Evolutionary conservation across 2,329 filamentous ascomycete genomes (phyloP).

Genomic region (Xylariaceae sp.): DNA sequence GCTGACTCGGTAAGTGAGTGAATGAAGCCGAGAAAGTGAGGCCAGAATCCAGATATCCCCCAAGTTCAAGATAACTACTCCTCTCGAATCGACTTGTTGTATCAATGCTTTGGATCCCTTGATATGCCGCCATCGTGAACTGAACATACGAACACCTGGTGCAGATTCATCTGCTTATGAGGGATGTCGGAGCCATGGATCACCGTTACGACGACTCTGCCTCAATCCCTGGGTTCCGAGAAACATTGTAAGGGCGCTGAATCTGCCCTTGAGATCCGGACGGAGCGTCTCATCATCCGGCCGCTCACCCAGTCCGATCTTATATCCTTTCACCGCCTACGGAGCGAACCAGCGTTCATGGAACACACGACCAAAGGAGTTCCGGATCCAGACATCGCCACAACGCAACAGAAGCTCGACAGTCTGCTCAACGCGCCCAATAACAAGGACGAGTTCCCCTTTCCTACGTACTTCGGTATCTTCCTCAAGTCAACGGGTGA

Average conservation of each 20-base stretch:
- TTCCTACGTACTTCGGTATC: conserved; percentile 9
- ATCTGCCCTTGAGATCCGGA: background rate
- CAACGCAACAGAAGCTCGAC: conserved; percentile 6
- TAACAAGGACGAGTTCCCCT: background rate
- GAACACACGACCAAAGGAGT: conserved; percentile 1
- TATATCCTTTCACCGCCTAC: background rate
- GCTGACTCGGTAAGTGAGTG: background rate
- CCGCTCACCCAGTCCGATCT: conserved; percentile 2
- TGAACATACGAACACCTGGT: background rate
- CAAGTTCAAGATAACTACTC: background rate
- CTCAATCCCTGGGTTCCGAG: background rate
- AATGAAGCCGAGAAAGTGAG: background rate
- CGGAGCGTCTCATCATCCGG: conserved; percentile 1
- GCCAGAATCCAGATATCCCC: background rate
- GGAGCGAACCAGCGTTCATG: conserved; percentile 3
- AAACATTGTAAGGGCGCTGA: background rate
- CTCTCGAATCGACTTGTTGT: background rate
- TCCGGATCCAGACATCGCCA: background rate
- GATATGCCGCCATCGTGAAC: background rate
- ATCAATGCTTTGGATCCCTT: background rate
- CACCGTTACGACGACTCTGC: conserved; percentile 5
- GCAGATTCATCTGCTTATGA: background rate
- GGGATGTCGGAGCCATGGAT: conserved; percentile 3
- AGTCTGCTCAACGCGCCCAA: conserved; percentile 1
- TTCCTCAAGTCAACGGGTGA: conserved; percentile 9